Evolutionary conservation across 2,329 filamentous ascomycete species (phyloP).

Genomic region (Fusarium sp.): DNA sequence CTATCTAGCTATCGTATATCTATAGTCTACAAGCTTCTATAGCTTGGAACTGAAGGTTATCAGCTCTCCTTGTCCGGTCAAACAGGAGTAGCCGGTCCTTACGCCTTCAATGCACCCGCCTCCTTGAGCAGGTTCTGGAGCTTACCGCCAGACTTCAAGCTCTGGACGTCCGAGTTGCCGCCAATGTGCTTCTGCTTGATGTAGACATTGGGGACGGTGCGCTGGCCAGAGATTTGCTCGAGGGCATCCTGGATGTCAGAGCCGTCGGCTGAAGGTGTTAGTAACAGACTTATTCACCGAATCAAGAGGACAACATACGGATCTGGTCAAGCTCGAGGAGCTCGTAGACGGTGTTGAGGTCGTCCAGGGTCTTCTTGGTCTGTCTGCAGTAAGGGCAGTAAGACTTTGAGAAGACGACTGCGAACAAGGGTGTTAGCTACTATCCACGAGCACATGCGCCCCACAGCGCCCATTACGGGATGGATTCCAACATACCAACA

Average conservation of each 20-base stretch:
- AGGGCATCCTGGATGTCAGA: conserved; percentile 86
- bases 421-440: conserved; percentile 7
- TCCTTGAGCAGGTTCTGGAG: conserved; percentile 56
- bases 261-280: conserved; percentile 76
- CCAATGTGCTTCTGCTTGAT: conserved; percentile 93
- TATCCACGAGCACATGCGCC: conserved; percentile 5
- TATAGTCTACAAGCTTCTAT: conserved; percentile 22
- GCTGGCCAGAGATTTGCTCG: conserved; percentile 81
- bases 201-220: conserved; percentile 95
- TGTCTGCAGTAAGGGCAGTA: conserved; percentile 94
- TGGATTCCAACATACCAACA: conserved; percentile 71
- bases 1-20: conserved; percentile 13
- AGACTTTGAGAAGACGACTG: conserved; percentile 95
- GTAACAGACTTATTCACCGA: neutral
- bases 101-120: conserved; percentile 57
- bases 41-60: conserved; percentile 40
- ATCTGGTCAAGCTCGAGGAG: conserved; percentile 87
- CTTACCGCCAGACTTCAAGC: conserved; percentile 62
- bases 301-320: conserved; percentile 65
- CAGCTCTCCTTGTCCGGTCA: conserved; percentile 21
- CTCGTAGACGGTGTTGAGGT: conserved; percentile 78
- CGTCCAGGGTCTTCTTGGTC: conserved; percentile 80
- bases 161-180: conserved; percentile 88
- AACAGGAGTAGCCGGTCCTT: conserved; percentile 43
- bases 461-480: conserved; percentile 3